A percentile compares a stretch with the other conserved stretches of the same genome.
These are phyloP conservation scores for Clonostachys rosea DNA, from an alignment of 2,329 filamentous ascomycete species.

Conservation along the genomic window DNA sequence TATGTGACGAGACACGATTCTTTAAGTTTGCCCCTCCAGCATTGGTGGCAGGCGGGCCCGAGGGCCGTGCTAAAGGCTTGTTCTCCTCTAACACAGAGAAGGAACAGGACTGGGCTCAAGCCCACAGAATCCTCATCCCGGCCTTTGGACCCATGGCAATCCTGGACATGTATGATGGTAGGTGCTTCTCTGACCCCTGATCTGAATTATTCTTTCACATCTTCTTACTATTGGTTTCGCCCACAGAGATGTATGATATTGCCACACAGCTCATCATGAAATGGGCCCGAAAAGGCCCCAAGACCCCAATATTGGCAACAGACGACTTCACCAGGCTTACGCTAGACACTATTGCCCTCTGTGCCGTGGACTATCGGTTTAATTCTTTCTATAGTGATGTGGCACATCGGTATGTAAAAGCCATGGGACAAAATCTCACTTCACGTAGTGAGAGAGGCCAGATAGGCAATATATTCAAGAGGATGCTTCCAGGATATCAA, in stretches of 20 bases:
- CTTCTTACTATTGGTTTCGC: no score
- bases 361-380: conserved; percentile 66
- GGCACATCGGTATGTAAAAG: conserved; percentile 61
- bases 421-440: no score
- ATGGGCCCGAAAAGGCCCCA: conserved; percentile 61
- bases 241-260: conserved; percentile 38
- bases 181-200: conserved; percentile 30
- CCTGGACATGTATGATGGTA: conserved; percentile 61
- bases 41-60: neutral
- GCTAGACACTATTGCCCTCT: conserved; percentile 67
- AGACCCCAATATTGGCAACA: conserved; percentile 50
- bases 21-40: neutral
- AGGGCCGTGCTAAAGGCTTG: neutral
- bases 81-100: conserved; percentile 1
- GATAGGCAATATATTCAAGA: conserved; percentile 35
- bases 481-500: conserved; percentile 37
- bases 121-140: conserved; percentile 61
- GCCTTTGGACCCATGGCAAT: conserved; percentile 68
- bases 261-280: conserved; percentile 62
- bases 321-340: conserved; percentile 73
- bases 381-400: conserved; percentile 69
- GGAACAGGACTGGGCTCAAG: conserved; percentile 55
- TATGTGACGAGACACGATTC: neutral
- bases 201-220: no score
- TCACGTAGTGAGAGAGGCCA: no score